Conservation (phyloP, 2,329 filamentous ascomycete species). For the Graphilbum ipis-grandicollis region DNA sequence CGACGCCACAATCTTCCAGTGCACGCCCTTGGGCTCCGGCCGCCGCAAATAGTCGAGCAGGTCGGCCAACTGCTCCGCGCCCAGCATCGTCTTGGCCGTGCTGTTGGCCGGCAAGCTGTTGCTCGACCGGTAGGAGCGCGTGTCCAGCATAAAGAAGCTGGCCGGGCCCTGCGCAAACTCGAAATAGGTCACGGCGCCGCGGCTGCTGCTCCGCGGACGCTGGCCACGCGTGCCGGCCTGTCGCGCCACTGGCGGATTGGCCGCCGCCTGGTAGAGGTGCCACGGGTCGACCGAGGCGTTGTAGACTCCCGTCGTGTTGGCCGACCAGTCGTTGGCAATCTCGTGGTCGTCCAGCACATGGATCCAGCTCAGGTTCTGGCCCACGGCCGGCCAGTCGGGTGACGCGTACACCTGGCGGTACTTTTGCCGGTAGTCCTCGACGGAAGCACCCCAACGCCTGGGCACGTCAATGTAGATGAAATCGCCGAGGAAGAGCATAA, state of each 20-base stretch:
- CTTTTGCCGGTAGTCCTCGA: slow-evolving; percentile 69
- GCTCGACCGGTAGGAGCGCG: slow-evolving; percentile 66
- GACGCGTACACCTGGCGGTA: slow-evolving; percentile 94
- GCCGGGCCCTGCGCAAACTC: slow-evolving; percentile 80
- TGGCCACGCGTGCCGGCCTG: slow-evolving; percentile 22
- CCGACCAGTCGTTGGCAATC: slow-evolving; percentile 84
- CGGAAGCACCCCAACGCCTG: slow-evolving; percentile 51
- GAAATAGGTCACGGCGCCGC: slow-evolving; percentile 54
- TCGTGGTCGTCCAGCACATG: slow-evolving; percentile 96
- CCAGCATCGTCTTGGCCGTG: slow-evolving; percentile 72
- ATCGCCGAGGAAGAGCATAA: slow-evolving; percentile 70
- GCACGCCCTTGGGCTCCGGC: slow-evolving; percentile 57
- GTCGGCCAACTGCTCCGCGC: slow-evolving; percentile 58
- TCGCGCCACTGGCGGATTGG: slow-evolving; percentile 60
- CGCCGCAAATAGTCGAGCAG: slow-evolving; percentile 60
- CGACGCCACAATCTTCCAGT: slow-evolving; percentile 86
- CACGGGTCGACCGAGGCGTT: slow-evolving; percentile 68
- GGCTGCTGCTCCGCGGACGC: slow-evolving; percentile 14
- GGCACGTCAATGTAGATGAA: slow-evolving; percentile 90
- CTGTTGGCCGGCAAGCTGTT: slow-evolving; percentile 41
- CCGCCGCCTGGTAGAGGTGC: slow-evolving; percentile 66
- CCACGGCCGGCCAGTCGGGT: slow-evolving; percentile 68
- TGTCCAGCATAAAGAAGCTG: slow-evolving; percentile 89
- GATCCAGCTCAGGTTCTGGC: slow-evolving; percentile 81
- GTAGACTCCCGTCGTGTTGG: slow-evolving; percentile 68